Base-by-base conservation (phyloP, 192 early-diverging fungal genomes). In the Phlyctochytrium planicorne region DNA sequence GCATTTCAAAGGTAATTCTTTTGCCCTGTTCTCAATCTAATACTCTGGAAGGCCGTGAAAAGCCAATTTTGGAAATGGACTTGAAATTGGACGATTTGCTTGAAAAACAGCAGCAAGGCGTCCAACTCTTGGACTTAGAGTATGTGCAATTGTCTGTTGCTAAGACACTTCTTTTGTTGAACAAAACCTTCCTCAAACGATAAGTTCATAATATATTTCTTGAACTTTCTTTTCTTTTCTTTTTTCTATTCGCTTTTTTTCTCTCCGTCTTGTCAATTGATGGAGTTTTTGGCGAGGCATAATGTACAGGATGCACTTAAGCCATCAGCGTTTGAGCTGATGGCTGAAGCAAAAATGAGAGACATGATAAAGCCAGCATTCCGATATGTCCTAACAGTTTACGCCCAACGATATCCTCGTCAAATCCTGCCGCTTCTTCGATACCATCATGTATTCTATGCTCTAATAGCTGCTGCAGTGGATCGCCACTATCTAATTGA, bases 51-150 rank as follows among this genome's bases (percentile, higher is more conserved):
- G 79, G 93, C 30, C 84, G 95, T 31, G 94, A 96, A 40, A 91
- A 93, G 61, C 87, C 95, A 0, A 95, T 97, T 34, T 71, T 97
- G 65, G 93, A 95, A 77, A 97, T 97, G 94, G 94, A 97, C 73
- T 82, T 97, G 66, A 90, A 94, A 62, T 77, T 97, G 52, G 70
- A 78, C 60, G 75, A 82, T 40, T 69, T 87, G 67, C 74, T 82
- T 24, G 60, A 74, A 60, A 89, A 93, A 85, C 94, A 97, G 87
- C 93, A 95, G 78, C 86, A 91, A 70, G 92, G 93, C 34, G 88
- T 94, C 4, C 78, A 91, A 59, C 75, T 91, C 25, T 74, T 97
- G 25, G 95, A 97, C 74, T 80, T 97, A 10, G 94, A 96, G 80
- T 96, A 94, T 66, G 94, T 97, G 29, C 90, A 93, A 56, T 81